phyloP scores from a whole-genome alignment of 352 stramenopile genomes.

The Globisporangium emineosum region DNA sequence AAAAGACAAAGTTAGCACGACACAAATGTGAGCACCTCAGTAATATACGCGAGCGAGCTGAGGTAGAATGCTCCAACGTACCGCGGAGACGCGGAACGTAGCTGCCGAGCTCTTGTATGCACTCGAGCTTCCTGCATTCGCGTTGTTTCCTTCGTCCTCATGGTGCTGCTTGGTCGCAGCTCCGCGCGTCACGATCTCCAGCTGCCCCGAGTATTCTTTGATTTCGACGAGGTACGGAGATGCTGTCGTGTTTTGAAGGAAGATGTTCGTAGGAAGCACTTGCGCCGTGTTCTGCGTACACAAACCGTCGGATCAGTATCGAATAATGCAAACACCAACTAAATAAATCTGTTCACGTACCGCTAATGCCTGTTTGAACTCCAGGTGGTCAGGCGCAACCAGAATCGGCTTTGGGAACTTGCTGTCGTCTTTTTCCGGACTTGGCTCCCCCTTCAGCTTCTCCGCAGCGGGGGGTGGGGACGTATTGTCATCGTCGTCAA shows the following conservation, averaged over 20 bases:
- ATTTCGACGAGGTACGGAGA: slow-evolving; percentile 61
- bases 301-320: background rate
- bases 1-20: background rate
- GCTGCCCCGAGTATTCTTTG: slow-evolving; percentile 41
- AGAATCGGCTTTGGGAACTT: slow-evolving; percentile 35
- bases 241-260: slow-evolving; percentile 68
- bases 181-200: slow-evolving; percentile 60
- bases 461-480: slow-evolving; percentile 16
- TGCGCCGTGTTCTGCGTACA: slow-evolving; percentile 27
- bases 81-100: slow-evolving; percentile 48
- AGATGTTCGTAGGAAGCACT: slow-evolving; percentile 66
- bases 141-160: background rate
- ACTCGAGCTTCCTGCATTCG: background rate
- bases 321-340: background rate
- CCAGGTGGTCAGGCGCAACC: slow-evolving; percentile 53
- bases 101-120: slow-evolving; percentile 12
- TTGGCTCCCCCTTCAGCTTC: slow-evolving; percentile 17
- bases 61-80: background rate
- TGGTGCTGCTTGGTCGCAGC: background rate
- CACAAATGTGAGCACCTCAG: background rate
- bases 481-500: slow-evolving; percentile 22
- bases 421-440: slow-evolving; percentile 26
- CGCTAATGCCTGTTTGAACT: slow-evolving; percentile 56
- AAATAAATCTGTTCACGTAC: slow-evolving; percentile 14
- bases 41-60: background rate